Base-by-base conservation (phyloP, 2,329 filamentous ascomycete species). In the Calonectria pauciramosa region DNA sequence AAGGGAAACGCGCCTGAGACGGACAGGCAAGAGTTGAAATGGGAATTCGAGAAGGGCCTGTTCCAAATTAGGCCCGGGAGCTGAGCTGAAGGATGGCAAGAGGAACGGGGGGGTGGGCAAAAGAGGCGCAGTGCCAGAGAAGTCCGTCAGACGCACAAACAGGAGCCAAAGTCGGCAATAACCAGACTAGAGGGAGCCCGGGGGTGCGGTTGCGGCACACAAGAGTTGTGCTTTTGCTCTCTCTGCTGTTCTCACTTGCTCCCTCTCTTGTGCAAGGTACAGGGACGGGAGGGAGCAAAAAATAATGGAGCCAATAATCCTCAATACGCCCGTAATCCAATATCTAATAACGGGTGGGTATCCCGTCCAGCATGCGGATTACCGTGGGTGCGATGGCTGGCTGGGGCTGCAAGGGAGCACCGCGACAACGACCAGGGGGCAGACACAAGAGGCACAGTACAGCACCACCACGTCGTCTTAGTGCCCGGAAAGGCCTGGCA, bases 51-150 rank as follows among this genome's bases (percentile, higher is more conserved):
- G 65, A 67, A 65, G 65, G 66, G 71, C 47, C 71, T 26, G 71
- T 73, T 73, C 71, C 71, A 73, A 66, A 73, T 73, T 73, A 51
- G 71, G 71, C 59, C 68, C 72, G 60, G 56, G 65, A 69, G 66
- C 65, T 72, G 71, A 65, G 36, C 30, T 69, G 66, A 66, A 63
- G 64, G 71, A 70, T 51, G 68, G 71, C 30, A 20, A 56, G 32
- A 30, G 38, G 47, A 44, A 49, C 26, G 47, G 56, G 66, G 56
- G 44, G 34, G 44, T 41, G 70, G 28, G 56, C 20, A 52, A 70
- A 63, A 26, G 71, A 60, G 71, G 71, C 67, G 67, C 71, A 70
- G 71, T 64, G 59, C 54, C 44, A 65, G 71, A 59, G 38, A 49
- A 47, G 56, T 64, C 56, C 56, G 56, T 64, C 47, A 60, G 54